These are phyloP conservation scores for Gnomoniopsis smithogilvyi DNA, from an alignment of 2,329 filamentous ascomycete species.

Conservation along the genomic window DNA sequence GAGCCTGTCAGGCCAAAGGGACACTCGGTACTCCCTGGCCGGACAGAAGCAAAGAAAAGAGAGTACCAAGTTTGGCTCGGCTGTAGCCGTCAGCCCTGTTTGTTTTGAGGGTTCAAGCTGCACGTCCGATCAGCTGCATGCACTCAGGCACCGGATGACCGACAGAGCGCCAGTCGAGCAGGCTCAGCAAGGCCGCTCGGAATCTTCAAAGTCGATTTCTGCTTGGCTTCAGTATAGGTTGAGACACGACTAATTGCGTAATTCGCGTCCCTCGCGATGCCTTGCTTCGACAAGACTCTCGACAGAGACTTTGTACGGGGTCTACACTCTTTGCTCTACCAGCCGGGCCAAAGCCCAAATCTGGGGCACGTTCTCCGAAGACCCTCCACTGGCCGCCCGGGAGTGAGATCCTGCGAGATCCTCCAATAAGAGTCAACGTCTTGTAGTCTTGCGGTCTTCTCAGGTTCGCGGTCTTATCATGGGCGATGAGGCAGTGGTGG, in stretches of 20 bases:
- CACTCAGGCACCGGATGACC: not conserved
- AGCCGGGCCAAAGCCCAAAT: too few relatives aligned
- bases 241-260: not conserved
- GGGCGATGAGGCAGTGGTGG: too few relatives aligned
- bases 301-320: too few relatives aligned
- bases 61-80: not conserved
- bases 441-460: too few relatives aligned
- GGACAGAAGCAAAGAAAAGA: not conserved
- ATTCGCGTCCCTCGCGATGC: not conserved
- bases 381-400: too few relatives aligned
- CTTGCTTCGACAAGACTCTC: too few relatives aligned
- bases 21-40: not conserved
- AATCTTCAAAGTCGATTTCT: not conserved
- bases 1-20: not conserved
- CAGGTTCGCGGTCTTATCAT: too few relatives aligned
- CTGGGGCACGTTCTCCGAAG: too few relatives aligned
- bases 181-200: not conserved
- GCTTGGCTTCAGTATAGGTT: not conserved
- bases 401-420: too few relatives aligned
- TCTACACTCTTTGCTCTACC: too few relatives aligned
- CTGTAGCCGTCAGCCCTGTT: not conserved
- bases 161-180: not conserved
- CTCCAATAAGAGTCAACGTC: too few relatives aligned
- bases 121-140: not conserved
- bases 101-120: not conserved